Evolutionary conservation across 2,329 filamentous ascomycete species (phyloP).

Genomic region (Colletotrichum costaricense): DNA sequence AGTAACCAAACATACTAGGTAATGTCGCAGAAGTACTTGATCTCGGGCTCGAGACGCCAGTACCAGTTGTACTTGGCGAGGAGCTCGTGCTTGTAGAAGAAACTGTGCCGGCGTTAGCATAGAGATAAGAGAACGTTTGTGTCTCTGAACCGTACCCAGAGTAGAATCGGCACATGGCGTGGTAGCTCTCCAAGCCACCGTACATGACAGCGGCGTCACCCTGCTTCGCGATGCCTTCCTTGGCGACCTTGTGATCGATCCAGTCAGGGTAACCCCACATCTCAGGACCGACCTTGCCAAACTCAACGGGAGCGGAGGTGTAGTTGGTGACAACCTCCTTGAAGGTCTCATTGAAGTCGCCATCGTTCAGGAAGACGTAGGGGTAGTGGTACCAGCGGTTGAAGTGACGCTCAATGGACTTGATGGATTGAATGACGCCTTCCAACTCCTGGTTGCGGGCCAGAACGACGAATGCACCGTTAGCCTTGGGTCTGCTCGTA

Average conservation of each 20-base stretch:
- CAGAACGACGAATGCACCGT: constrained; percentile 94
- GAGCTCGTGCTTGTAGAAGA: constrained; percentile 97
- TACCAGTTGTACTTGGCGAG: constrained; percentile 99
- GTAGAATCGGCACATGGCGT: constrained; percentile 99
- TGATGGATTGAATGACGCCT: constrained; percentile 94
- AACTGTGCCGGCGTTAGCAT: constrained; percentile 58
- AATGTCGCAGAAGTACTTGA: constrained; percentile 99
- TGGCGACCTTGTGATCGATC: constrained; percentile 92
- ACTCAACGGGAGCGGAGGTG: constrained; percentile 89
- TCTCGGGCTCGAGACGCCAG: constrained; percentile 98
- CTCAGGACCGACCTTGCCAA: constrained; percentile 88
- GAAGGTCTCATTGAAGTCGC: constrained; percentile 95
- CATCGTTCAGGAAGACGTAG: constrained; percentile 98
- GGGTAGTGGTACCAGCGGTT: constrained; percentile 99
- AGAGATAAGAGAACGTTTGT: neutral
- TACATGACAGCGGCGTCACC: constrained; percentile 99
- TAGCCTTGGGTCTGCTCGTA: constrained; percentile 82
- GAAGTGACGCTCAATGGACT: constrained; percentile 98
- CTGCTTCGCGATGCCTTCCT: constrained; percentile 96
- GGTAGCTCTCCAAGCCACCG: constrained; percentile 97
- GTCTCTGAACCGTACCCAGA: constrained; percentile 75
- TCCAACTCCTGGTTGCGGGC: constrained; percentile 97
- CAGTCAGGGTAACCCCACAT: constrained; percentile 99
- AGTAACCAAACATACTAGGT: constrained; percentile 76
- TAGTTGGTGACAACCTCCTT: constrained; percentile 89